Percentiles rank a stretch among this genome's conserved stretches.
phyloP scores from a whole-genome alignment of 495 filamentous ascomycete species.

The Penicillium goetzii region DNA sequence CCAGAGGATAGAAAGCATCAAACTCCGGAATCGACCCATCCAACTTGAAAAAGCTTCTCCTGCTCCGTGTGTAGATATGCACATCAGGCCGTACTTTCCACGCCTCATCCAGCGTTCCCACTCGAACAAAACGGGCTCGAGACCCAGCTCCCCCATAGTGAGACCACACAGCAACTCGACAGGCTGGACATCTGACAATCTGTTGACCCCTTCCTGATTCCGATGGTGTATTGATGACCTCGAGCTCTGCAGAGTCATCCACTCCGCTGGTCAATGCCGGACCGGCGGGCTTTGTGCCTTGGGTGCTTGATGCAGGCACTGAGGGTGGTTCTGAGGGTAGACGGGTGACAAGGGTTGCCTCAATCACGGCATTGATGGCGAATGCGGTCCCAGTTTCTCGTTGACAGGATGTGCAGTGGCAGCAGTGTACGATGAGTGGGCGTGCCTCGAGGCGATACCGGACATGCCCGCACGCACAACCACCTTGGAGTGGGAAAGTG shows the following conservation, averaged over 20 bases:
- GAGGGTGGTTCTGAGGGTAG: neutral
- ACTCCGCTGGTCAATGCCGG: neutral
- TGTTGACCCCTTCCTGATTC: slow-evolving; percentile 5
- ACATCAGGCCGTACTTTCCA: slow-evolving; percentile 8
- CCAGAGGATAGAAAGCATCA: neutral
- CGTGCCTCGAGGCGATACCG: slow-evolving; percentile 9
- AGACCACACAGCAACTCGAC: slow-evolving; percentile 8
- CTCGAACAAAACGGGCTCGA: neutral
- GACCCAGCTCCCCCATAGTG: neutral
- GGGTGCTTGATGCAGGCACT: neutral
- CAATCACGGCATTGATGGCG: slow-evolving; percentile 3
- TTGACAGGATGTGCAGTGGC: slow-evolving; percentile 11
- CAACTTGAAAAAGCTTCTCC: neutral
- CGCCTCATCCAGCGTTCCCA: slow-evolving; percentile 7
- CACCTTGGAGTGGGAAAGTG: neutral
- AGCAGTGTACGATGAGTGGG: slow-evolving; percentile 6
- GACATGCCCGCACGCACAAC: neutral
- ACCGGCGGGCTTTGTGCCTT: neutral
- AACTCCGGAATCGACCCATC: slow-evolving; percentile 1
- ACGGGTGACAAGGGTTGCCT: neutral
- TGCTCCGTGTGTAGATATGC: slow-evolving; percentile 7
- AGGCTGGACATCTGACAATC: neutral
- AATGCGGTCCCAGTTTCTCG: slow-evolving; percentile 9
- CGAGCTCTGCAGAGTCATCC: neutral
- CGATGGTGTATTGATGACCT: neutral